phyloP scores from a whole-genome alignment of 257 asterid genomes.

The Gardenia jasminoides region DNA sequence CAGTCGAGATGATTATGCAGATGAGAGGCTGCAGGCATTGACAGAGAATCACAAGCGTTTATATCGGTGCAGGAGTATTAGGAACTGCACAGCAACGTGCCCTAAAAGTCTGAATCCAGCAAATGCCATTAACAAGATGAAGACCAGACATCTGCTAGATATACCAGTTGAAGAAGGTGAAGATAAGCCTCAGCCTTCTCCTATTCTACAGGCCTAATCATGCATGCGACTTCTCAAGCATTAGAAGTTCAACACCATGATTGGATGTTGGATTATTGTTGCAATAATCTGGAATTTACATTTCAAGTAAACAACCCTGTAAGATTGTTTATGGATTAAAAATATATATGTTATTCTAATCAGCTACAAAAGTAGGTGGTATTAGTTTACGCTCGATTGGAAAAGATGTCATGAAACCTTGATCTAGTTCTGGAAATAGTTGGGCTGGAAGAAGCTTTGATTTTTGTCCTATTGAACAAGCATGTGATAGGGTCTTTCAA shows the following conservation, averaged over 20 bases:
- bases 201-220: not conserved
- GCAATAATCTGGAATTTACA: too few relatives aligned
- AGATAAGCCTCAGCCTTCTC: constrained; percentile 13
- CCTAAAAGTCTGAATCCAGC: constrained; percentile 76
- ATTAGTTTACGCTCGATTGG: not conserved
- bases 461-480: too few relatives aligned
- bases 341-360: too few relatives aligned
- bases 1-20: constrained; percentile 65
- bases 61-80: constrained; percentile 70
- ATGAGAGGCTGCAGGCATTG: constrained; percentile 62
- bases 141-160: constrained; percentile 39
- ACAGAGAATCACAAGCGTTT: constrained; percentile 33
- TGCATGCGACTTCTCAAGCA: not conserved
- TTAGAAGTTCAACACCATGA: too few relatives aligned
- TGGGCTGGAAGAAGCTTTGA: too few relatives aligned
- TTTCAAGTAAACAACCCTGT: too few relatives aligned
- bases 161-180: constrained; percentile 38
- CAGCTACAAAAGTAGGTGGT: not conserved
- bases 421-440: too few relatives aligned
- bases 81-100: constrained; percentile 55
- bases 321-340: too few relatives aligned
- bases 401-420: not conserved
- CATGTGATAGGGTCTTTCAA: too few relatives aligned
- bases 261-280: not conserved
- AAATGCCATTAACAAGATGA: constrained; percentile 75